Evolutionary conservation across 768 basidiomycete genomes (phyloP), one percentile per base, ranked within the genome.

Genomic region (Phylloporus sp.): DNA sequence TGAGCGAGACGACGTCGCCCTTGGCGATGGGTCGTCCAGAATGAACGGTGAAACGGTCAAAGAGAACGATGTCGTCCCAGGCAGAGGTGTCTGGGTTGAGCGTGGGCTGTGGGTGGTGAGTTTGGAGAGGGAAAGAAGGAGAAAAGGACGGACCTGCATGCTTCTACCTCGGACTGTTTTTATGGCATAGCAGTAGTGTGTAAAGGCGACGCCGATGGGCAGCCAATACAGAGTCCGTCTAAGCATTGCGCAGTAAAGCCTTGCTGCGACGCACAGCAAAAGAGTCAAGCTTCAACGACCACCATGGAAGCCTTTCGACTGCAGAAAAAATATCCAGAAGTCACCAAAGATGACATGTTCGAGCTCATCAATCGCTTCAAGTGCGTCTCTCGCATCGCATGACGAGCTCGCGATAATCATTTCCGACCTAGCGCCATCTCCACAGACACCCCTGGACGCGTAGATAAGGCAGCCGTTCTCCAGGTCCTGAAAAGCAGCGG

Each of bases 281-380:
- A n/a, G n/a, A n/a, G n/a, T n/a, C n/a, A n/a, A n/a, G n/a, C n/a
- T n/a, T n/a, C n/a, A n/a, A n/a, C 53, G 22, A 52, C 63, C 38
- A 34, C 57, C 40, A 90, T 91, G 89, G 84, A 90, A 65, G 84
- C 86, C 38, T 71, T 96, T 52, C 83, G 84, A 68, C 75, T 96
- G 13, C 86, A 90, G 63, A 90, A 85, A 73, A 95, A 94, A 68
- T 92, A 86, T 62, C 91, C 94, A 14, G 86, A 94, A 58, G 83
- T 96, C 56, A 75, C 88, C 33, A 81, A 83, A 61, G 92, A 95
- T 75, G 92, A 94, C 71, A 91, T 97, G 83, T 85, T 92, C 58
- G 84, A 90, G 63, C 80, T 98, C 66, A 82, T 96, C 68, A 91
- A 86, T 66, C 81, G 84, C 49, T 99, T 99, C 86, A 95, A 95